Percentiles rank a stretch among this genome's conserved stretches.
Conservation (phyloP, 1,139 yeast genomes). For the Saccharomyces pastorianus region DNA sequence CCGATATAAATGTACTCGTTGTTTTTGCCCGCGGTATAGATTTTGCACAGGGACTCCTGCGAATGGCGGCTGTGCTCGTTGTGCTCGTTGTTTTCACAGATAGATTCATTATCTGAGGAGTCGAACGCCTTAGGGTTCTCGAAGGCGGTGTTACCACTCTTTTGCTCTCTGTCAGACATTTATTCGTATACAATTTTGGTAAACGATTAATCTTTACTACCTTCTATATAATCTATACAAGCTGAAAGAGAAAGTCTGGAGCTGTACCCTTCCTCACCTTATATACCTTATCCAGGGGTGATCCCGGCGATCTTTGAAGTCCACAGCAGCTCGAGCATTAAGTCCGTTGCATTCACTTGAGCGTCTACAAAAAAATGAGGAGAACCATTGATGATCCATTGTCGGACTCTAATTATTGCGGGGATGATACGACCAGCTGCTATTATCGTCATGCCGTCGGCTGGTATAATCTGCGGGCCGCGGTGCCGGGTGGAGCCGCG, state of each 20-base stretch:
- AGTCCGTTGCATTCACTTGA: neutral
- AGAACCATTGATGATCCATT: neutral
- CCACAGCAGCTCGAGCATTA: neutral
- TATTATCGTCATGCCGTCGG: neutral
- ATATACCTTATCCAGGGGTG: neutral
- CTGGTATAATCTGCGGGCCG: neutral
- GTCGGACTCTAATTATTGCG: neutral
- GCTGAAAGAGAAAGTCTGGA: too few species aligned
- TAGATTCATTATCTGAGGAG: neutral
- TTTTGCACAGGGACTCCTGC: constrained; percentile 13
- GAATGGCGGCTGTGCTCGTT: neutral
- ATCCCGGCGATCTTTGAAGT: neutral
- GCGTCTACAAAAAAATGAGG: neutral
- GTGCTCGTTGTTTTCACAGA: neutral
- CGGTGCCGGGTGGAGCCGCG: neutral
- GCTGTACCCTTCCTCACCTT: neutral
- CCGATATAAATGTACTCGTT: constrained; percentile 66
- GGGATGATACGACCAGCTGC: neutral
- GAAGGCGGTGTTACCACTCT: constrained; percentile 3
- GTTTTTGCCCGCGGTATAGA: constrained; percentile 35
- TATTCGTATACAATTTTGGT: neutral
- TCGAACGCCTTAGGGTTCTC: neutral
- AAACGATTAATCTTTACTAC: too few species aligned
- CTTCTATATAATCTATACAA: too few species aligned
- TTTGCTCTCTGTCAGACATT: constrained; percentile 14